Percentiles rank a stretch among this genome's conserved stretches.
These are phyloP conservation scores for Phanerochaete carnosa DNA, from an alignment of 768 basidiomycete genomes.

Conservation along the genomic window DNA sequence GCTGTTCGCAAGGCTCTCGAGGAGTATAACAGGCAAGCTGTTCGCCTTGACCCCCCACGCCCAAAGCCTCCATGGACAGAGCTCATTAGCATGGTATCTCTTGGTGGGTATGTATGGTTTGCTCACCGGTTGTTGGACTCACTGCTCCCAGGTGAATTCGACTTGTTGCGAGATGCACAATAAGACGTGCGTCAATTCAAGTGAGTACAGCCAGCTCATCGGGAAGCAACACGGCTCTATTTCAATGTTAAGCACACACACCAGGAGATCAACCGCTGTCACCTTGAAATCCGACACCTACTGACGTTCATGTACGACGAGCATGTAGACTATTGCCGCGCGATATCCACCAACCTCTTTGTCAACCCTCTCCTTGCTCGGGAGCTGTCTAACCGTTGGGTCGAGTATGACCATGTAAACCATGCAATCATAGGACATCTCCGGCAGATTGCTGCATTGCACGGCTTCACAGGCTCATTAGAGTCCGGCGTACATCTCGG, in stretches of 20 bases:
- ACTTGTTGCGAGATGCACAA: conserved; percentile 29
- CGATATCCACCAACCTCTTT: neutral
- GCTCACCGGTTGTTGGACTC: too few species aligned
- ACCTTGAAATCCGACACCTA: conserved; percentile 31
- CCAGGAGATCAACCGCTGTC: conserved; percentile 29
- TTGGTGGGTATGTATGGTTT: too few species aligned
- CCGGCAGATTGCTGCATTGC: neutral
- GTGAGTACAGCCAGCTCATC: conserved; percentile 38
- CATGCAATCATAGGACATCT: neutral
- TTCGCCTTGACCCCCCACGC: conserved; percentile 13
- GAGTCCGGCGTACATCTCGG: neutral
- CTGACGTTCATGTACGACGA: conserved; percentile 26
- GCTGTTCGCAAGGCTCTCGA: conserved; percentile 31
- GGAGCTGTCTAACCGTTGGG: conserved; percentile 4
- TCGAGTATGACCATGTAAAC: neutral
- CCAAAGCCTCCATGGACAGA: conserved; percentile 6
- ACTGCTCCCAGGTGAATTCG: too few species aligned
- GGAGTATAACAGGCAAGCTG: conserved; percentile 30
- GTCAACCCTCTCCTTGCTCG: conserved; percentile 7
- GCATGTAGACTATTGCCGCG: conserved; percentile 11
- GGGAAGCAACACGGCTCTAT: conserved; percentile 25
- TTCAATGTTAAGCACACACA: conserved; percentile 27
- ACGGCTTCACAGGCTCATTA: conserved; percentile 2
- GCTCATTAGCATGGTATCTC: conserved; percentile 11
- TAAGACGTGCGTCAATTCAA: conserved; percentile 24